Evolutionary conservation across 2,329 filamentous ascomycete genomes (phyloP).

Genomic region (Aspergillus caelatus): DNA sequence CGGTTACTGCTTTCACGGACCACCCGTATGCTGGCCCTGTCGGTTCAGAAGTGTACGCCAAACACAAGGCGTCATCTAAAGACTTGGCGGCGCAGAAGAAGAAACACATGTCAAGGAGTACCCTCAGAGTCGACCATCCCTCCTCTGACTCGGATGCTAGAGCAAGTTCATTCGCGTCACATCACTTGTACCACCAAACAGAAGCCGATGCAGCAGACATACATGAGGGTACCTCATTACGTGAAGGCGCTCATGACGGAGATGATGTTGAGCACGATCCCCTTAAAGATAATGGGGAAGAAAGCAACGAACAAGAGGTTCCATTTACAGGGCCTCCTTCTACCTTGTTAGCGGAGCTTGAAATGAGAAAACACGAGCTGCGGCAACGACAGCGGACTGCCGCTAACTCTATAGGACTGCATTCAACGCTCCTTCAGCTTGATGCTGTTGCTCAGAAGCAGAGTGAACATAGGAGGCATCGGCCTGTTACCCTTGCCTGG

Average conservation of each 20-base stretch:
- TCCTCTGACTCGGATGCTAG: slow-evolving; percentile 21
- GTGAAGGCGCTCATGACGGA: slow-evolving; percentile 16
- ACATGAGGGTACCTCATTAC: slow-evolving; percentile 24
- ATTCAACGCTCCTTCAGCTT: slow-evolving; percentile 85
- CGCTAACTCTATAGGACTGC: slow-evolving; percentile 75
- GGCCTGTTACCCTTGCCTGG: slow-evolving; percentile 87
- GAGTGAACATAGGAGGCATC: slow-evolving; percentile 68
- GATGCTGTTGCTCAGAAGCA: slow-evolving; percentile 89
- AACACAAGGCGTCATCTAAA: slow-evolving; percentile 31
- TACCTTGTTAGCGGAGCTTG: slow-evolving; percentile 88
- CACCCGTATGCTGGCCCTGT: slow-evolving; percentile 79
- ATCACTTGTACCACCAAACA: slow-evolving; percentile 15
- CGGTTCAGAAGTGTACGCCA: slow-evolving; percentile 70
- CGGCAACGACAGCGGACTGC: slow-evolving; percentile 75
- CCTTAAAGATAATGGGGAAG: slow-evolving; percentile 26
- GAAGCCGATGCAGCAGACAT: slow-evolving; percentile 25
- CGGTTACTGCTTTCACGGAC: slow-evolving; percentile 88
- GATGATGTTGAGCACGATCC: slow-evolving; percentile 17
- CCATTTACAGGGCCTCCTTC: slow-evolving; percentile 74
- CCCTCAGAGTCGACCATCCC: slow-evolving; percentile 26
- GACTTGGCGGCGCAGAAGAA: slow-evolving; percentile 30
- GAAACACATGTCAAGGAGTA: slow-evolving; percentile 34
- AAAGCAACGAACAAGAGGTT: slow-evolving; percentile 49
- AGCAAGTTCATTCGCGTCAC: slow-evolving; percentile 15
- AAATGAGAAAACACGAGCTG: slow-evolving; percentile 86